Evolutionary conservation across 495 filamentous ascomycete genomes (phyloP).

Genomic region (Neurospora sp.): DNA sequence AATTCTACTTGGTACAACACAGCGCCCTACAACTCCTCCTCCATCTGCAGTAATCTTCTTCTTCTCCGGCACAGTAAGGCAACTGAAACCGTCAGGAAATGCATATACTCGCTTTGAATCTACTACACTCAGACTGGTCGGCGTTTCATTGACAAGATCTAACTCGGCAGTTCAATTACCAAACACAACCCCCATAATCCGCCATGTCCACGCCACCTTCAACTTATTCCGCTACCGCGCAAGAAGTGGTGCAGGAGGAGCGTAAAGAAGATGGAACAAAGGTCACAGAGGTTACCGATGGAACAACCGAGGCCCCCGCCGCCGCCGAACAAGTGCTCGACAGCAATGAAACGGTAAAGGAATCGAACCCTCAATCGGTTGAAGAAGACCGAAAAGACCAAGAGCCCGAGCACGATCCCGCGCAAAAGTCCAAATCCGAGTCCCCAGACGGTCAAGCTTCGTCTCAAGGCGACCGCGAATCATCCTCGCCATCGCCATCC

Average conservation of each 20-base stretch:
- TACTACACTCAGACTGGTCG: neutral
- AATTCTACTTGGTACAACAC: neutral
- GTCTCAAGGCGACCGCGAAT: neutral
- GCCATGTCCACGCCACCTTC: neutral
- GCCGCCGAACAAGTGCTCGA: neutral
- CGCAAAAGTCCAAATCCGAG: neutral
- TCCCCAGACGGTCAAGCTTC: neutral
- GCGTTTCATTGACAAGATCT: neutral
- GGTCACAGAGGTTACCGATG: neutral
- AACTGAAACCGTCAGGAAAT: neutral
- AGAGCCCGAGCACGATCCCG: neutral
- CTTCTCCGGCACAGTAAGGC: neutral
- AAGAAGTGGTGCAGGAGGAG: neutral
- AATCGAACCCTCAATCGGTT: neutral
- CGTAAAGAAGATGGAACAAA: neutral
- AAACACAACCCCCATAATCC: neutral
- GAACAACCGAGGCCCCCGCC: neutral
- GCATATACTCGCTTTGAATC: neutral
- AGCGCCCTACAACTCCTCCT: neutral
- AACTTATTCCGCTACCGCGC: neutral
- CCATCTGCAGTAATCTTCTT: neutral
- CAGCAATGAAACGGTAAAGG: neutral
- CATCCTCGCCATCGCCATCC: neutral
- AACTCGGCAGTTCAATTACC: neutral
- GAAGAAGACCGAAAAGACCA: slow-evolving; percentile 10